Percentiles rank a stretch among this genome's conserved stretches.
Conservation (phyloP, 306 rosid species). For the Leucaena leucocephala region DNA sequence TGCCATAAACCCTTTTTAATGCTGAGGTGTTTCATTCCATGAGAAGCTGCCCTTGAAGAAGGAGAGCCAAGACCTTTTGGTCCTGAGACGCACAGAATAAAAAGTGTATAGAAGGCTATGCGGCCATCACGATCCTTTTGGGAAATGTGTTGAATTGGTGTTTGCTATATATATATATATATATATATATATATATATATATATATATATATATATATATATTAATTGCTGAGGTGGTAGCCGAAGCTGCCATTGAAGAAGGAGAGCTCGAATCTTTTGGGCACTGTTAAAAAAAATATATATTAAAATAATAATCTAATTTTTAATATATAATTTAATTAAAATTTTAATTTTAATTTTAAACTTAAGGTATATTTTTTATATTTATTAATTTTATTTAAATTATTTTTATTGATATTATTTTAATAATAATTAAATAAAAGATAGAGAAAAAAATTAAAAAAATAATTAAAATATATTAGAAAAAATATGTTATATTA, state of each 20-base stretch:
- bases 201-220: not conserved
- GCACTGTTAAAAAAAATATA: not conserved
- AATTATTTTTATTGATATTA: too few species aligned
- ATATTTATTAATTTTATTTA: too few species aligned
- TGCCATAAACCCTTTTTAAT: not conserved
- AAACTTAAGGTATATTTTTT: too few species aligned
- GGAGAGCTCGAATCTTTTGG: conserved; percentile 21
- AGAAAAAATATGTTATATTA: too few species aligned
- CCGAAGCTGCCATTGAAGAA: conserved; percentile 23
- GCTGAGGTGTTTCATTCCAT: not conserved
- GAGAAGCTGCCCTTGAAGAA: not conserved
- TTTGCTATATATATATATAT: too few species aligned
- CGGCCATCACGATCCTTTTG: not conserved
- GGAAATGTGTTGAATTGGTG: not conserved
- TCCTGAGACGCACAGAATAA: not conserved
- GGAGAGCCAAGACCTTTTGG: not conserved
- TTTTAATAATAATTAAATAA: too few species aligned
- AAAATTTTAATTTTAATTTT: too few species aligned
- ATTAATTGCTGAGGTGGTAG: conserved; percentile 20
- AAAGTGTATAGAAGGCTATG: not conserved
- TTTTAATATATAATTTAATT: too few species aligned
- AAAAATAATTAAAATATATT: too few species aligned
- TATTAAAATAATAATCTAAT: too few species aligned
- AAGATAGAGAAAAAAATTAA: too few species aligned
- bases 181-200: too few species aligned